Evolutionary conservation across 225 moss, liverwort and hornwort genomes (phyloP).

Genomic region (Antitrichia curtipendula): DNA sequence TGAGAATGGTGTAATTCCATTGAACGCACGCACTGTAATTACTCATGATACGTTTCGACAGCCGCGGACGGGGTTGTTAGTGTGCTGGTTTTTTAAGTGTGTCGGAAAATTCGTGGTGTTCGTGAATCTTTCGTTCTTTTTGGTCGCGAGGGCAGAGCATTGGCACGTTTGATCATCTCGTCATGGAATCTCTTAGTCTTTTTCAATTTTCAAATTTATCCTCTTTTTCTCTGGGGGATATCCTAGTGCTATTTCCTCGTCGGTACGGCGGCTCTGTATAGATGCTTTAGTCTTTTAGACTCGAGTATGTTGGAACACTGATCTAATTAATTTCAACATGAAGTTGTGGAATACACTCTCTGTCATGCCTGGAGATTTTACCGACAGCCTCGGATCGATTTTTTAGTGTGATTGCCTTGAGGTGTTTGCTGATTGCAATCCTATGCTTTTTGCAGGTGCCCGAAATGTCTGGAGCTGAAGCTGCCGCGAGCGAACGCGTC

Average conservation of each 20-base stretch:
- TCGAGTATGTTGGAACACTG: not conserved
- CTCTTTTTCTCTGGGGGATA: not conserved
- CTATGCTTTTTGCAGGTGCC: slow-evolving; percentile 56
- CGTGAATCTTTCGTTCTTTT: not conserved
- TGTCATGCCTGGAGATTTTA: not conserved
- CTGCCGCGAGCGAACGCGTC: slow-evolving; percentile 82
- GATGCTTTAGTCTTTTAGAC: not conserved
- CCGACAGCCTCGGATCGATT: not conserved
- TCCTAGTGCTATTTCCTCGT: not conserved
- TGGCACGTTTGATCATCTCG: not conserved
- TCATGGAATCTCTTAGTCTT: not conserved
- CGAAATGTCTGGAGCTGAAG: slow-evolving; percentile 86
- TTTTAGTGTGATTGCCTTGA: not conserved
- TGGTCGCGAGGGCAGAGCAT: not conserved
- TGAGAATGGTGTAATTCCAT: not conserved
- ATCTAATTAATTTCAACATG: not conserved
- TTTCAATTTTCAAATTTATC: not conserved
- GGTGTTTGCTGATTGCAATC: not conserved
- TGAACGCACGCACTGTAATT: not conserved
- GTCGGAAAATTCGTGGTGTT: not conserved
- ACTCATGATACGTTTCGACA: not conserved
- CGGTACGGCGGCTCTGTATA: not conserved
- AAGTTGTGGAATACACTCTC: not conserved
- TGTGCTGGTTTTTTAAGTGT: not conserved
- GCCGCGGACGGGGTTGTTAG: not conserved